Base-by-base conservation (phyloP, 2,329 filamentous ascomycete genomes). In the Aureobasidium zeae region DNA sequence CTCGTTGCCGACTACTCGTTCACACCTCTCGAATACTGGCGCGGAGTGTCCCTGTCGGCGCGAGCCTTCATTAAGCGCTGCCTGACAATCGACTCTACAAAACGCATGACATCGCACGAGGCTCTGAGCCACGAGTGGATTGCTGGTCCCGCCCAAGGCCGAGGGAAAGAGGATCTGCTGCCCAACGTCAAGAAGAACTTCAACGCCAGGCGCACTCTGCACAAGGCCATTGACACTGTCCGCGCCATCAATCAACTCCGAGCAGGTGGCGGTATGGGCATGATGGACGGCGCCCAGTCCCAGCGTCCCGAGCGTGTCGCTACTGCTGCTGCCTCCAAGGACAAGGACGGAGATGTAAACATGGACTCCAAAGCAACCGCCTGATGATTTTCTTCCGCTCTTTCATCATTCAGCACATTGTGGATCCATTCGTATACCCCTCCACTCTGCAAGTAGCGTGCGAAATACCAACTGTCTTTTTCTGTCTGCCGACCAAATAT, bases 1-100 rank as follows among this genome's bases (percentile, higher is more conserved):
- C 77, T 96, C 45, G 84, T 87, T 50, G 91, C 91, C 48, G 89
- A 96, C 68, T 98, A 96, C 71, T 84, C 79, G 58, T 98, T 96
- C 65, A 89, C 86, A 3, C 91, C 91, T 1, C 68, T 85, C 49
- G 89, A 95, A 62, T 96, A 96, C 72, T 98, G 91, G 91, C 83
- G 88, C 50, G 86, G 86, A 48, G 89, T 98, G 49, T 94, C 86
- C 17, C 73, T 81, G 41, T 75, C 79, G 36, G 69, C 89, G 30
- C 84, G 93, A 57, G 84, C 94, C 54, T 98, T 98, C 64, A 94
- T 98, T 67, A 79, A 81, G 54, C 76, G 79, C 51, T 98, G 91
- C 60, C 72, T 98, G 44, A 96, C 91, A 28, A 83, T 95, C 59
- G 88, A 96, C 59, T 84, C 88, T 2, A 75, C 75, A 47, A 76